Conservation (phyloP, 139 green algal species). For the Volvox reticuliferus region DNA sequence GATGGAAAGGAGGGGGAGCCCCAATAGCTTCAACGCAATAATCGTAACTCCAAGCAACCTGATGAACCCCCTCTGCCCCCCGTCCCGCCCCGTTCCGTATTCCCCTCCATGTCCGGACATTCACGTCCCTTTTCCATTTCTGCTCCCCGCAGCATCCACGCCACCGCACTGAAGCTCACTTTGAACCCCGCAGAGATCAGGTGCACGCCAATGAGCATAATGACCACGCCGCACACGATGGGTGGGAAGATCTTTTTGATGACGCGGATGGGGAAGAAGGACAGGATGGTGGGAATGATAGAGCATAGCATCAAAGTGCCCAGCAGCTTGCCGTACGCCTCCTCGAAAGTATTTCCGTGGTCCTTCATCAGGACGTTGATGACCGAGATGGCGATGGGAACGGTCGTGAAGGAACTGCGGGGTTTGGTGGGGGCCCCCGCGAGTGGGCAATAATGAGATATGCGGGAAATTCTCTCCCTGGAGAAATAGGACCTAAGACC, state of each 20-base stretch:
- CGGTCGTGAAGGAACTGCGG: slow-evolving; percentile 71
- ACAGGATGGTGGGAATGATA: slow-evolving; percentile 71
- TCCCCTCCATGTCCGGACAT: too few relatives aligned
- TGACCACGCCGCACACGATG: slow-evolving; percentile 74
- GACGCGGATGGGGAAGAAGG: slow-evolving; percentile 73
- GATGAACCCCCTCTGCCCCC: too few relatives aligned
- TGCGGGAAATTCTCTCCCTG: too few relatives aligned
- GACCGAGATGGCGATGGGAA: slow-evolving; percentile 65
- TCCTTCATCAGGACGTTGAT: slow-evolving; percentile 45
- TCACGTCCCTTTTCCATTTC: not conserved
- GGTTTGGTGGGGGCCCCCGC: too few relatives aligned
- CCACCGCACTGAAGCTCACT: not conserved
- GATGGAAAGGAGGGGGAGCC: too few relatives aligned
- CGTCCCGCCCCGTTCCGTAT: too few relatives aligned
- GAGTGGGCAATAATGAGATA: too few relatives aligned
- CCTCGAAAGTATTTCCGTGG: slow-evolving; percentile 52
- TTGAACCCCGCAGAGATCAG: slow-evolving; percentile 77
- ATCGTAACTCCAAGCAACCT: too few relatives aligned
- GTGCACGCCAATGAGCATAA: slow-evolving; percentile 79
- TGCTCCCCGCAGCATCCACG: not conserved
- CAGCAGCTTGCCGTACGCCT: slow-evolving; percentile 78
- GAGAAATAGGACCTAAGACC: too few relatives aligned
- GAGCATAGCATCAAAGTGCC: slow-evolving; percentile 74
- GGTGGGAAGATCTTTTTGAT: slow-evolving; percentile 74
- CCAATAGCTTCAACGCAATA: too few relatives aligned